phyloP scores from a whole-genome alignment of 805 yeast genomes.

The Metschnikowia hibisci region DNA sequence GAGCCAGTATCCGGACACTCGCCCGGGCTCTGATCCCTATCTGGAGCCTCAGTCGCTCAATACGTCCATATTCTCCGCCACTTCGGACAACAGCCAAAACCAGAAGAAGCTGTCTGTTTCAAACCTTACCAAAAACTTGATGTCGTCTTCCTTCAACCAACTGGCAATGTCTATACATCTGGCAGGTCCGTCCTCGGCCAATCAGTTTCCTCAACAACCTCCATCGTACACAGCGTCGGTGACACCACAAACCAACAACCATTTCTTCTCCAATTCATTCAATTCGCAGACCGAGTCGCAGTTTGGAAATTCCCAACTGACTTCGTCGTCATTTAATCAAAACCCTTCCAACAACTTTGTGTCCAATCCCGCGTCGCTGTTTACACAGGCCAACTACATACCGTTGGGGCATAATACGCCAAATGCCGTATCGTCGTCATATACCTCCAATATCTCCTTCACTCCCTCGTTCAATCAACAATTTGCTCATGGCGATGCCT shows the following conservation, averaged over 20 bases:
- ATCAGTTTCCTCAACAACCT: constrained; percentile 13
- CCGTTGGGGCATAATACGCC: constrained; percentile 46
- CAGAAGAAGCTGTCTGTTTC: constrained; percentile 22
- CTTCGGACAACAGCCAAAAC: constrained; percentile 5
- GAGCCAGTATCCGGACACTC: constrained; percentile 12
- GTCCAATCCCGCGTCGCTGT: constrained; percentile 12
- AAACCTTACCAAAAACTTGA: constrained; percentile 32
- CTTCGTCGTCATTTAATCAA: constrained; percentile 11
- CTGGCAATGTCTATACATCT: not conserved
- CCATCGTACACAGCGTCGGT: constrained; percentile 20
- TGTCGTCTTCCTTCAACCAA: constrained; percentile 18
- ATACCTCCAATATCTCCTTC: constrained; percentile 37
- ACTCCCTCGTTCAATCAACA: constrained; percentile 27
- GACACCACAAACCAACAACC: constrained; percentile 9
- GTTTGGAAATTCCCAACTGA: constrained; percentile 10
- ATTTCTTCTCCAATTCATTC: constrained; percentile 6
- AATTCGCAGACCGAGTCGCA: constrained; percentile 10
- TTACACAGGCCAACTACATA: constrained; percentile 23
- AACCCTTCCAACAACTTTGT: constrained; percentile 4
- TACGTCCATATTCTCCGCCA: constrained; percentile 1
- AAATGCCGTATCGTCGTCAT: constrained; percentile 40
- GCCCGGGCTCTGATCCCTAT: constrained; percentile 9
- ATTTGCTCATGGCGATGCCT: constrained; percentile 4
- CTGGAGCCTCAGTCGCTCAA: constrained; percentile 7
- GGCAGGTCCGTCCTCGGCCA: constrained; percentile 10